Evolutionary conservation across 2,329 filamentous ascomycete species (phyloP).

Genomic region (Endothia cerciana): DNA sequence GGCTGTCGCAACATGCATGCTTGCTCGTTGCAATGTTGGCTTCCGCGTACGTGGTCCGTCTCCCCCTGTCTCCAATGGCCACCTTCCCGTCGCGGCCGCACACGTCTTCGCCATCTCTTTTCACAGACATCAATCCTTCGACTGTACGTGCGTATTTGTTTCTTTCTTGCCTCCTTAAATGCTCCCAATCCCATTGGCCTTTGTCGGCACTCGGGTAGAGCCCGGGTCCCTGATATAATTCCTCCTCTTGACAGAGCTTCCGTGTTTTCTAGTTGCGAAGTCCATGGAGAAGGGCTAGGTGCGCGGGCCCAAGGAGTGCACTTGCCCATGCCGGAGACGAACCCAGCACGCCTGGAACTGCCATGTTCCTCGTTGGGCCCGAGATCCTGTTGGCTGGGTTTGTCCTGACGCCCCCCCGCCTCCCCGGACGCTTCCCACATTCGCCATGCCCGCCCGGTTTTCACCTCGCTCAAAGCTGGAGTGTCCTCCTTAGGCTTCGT

Average conservation of each 20-base stretch:
- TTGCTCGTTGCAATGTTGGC: not conserved
- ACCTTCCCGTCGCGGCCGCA: not conserved
- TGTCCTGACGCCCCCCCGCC: no score
- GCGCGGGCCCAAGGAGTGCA: no score
- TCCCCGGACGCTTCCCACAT: no score
- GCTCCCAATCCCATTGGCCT: not conserved
- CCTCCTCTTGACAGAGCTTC: not conserved
- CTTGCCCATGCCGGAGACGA: no score
- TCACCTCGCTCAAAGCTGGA: not conserved
- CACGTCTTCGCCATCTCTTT: not conserved
- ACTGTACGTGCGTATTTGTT: not conserved
- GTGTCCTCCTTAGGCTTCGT: no score
- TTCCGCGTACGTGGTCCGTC: not conserved
- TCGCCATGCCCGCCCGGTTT: not conserved
- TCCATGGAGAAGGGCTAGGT: no score
- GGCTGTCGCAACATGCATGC: no score
- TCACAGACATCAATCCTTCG: not conserved
- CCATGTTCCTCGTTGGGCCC: no score
- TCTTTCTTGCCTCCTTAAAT: not conserved
- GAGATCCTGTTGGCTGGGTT: no score
- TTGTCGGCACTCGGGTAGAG: not conserved
- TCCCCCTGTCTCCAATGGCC: not conserved
- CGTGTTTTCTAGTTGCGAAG: no score
- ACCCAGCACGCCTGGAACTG: no score
- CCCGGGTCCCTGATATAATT: not conserved